Evolutionary conservation across 2,329 filamentous ascomycete species (phyloP), one percentile per base, ranked within the genome.

Genomic region (Diaporthe batatas): DNA sequence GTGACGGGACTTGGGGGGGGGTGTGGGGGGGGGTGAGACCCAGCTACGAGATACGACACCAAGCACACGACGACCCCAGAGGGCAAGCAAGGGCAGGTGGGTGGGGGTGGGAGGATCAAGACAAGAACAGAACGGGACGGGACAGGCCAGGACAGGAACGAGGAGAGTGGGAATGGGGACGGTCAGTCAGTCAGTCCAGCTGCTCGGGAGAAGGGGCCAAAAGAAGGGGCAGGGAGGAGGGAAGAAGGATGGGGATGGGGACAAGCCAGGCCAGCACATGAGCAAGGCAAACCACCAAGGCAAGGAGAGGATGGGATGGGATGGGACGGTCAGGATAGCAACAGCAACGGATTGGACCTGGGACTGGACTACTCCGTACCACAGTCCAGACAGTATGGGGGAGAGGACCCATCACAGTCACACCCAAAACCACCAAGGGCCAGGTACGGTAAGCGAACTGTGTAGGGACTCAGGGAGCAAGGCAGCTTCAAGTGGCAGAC

Each of bases 111-210:
- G 59, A 64, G 39, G 39, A 64, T 29, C 39, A 44, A 10, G 49
- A 65, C 44, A 65, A 32, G 44, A 51, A 65, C 59, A 44, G 16
- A 36, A 65, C 59, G 47, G 25, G 42, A 49, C 11, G 16, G 39
- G 39, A 42, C 39, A 42, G 39, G 36, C 12, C 36, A 44, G 16
- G 49, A 65, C 59, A 65, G 44, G 44, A 36, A 65, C 59, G 21
- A 51, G 44, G 25, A 51, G 29, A 51, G 29, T 65, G 59, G 59
- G 59, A 67, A 67, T 67, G 62, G 62, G 62, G 62, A 67, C 62
- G 6, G 34, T 29, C 29, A 29, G 29, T 29, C 29, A 29, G 29
- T 29, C 29, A 29, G 62, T 39, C 62, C 44, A 67, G 47, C 62
- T 65, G 44, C 21, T 51, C 44, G 59, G 59, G 36, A 65, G n/a